Evolutionary conservation across 805 yeast genomes (phyloP), one percentile per base, ranked within the genome.

Genomic region (Pichia paraexigua): DNA sequence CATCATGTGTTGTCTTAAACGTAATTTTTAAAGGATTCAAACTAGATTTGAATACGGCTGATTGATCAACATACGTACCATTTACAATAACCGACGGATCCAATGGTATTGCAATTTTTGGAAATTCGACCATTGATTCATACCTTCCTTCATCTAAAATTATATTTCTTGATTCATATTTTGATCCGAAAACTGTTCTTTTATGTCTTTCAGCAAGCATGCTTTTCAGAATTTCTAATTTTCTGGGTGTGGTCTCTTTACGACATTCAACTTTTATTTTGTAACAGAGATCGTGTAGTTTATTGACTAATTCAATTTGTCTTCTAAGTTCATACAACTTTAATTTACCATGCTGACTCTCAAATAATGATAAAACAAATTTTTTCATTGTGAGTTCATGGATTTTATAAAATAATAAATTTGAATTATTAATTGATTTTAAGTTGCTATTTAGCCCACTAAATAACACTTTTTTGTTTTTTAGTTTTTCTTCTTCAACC

Each of bases 21-120:
- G 89, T 78, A 44, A 94, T 76, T 63, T 90, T 89, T 49, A 94
- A 71, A 1, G 99, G 99, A 9, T 92, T 82, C 62, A 94, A 72
- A 25, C 96, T 87, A 54, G 95, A 85, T 65, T 94, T 95, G 71
- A 94, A 94, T 5, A 94, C 97, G 11, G 83, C 77, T 7, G 90
- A 84, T 56, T 86, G 87, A 41, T 81, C 85, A 0, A 96, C 86
- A 40, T 85, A 72, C 21, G 87, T 80, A 7, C 97, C 97, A 54
- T 82, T 76, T 0, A 91, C 77, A 18, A 75, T 74, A 2, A 88
- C 71, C 1, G 83, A 75, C 0, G 99, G 98, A 60, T 92, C 96
- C 28, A 92, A 64, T 0, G 98, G 97, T 35, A 91, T 69, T 1
- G 82, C 77, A 6, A 89, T 75, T 0, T 90, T 80, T 52, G 74